Conservation (phyloP, 495 filamentous ascomycete genomes). For the Penicillium longicatenatum region DNA sequence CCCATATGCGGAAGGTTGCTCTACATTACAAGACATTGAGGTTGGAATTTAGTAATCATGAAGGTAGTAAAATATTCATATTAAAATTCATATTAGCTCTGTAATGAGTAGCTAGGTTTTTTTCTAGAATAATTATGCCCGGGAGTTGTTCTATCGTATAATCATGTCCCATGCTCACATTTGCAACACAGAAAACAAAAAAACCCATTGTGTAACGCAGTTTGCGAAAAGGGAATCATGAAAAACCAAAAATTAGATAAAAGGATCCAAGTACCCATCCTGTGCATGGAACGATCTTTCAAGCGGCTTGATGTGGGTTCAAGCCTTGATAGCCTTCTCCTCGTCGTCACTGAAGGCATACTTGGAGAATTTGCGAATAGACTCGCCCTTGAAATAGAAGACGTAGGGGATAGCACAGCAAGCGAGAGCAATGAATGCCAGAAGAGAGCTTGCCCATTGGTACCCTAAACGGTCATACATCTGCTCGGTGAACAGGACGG, state of each 20-base stretch:
- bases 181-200: neutral
- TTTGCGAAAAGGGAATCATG: neutral
- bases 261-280: neutral
- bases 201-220: neutral
- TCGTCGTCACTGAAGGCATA: constrained; percentile 66
- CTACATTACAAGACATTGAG: too few species aligned
- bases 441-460: constrained; percentile 72
- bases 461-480: constrained; percentile 74
- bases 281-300: neutral
- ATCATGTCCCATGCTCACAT: neutral
- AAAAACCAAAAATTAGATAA: neutral
- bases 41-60: too few species aligned
- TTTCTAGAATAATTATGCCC: neutral
- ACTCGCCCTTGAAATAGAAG: constrained; percentile 73
- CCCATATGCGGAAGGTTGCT: constrained; percentile 21
- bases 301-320: neutral
- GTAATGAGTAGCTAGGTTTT: neutral
- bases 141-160: neutral
- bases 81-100: too few species aligned
- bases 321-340: constrained; percentile 35
- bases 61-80: too few species aligned
- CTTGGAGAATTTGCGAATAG: constrained; percentile 62
- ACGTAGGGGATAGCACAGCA: constrained; percentile 77
- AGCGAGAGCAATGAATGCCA: constrained; percentile 69
- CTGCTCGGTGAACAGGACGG: constrained; percentile 77